These are phyloP conservation scores for Paraleonurus japonicus DNA, from an alignment of 257 asterid species.

Conservation along the genomic window DNA sequence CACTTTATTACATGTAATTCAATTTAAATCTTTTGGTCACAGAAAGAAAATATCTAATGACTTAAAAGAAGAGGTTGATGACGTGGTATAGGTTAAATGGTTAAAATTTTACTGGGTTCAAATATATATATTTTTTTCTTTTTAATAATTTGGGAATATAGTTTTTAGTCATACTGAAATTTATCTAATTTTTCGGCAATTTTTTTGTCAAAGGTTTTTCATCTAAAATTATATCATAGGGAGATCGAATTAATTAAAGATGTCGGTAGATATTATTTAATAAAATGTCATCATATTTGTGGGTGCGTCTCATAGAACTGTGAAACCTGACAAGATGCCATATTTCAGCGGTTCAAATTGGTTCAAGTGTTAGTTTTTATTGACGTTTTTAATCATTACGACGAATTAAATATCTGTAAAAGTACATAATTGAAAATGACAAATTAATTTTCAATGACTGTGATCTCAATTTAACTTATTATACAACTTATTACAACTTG, in stretches of 20 bases:
- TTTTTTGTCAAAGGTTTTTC: neutral
- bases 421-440: neutral
- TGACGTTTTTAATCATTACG: constrained; percentile 12
- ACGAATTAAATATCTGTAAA: neutral
- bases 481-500: neutral
- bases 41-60: too few relatives aligned
- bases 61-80: too few relatives aligned
- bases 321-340: constrained; percentile 11
- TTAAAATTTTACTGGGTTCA: too few relatives aligned
- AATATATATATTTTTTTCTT: too few relatives aligned
- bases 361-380: neutral
- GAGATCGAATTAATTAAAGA: too few relatives aligned
- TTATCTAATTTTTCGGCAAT: neutral
- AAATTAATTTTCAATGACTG: neutral
- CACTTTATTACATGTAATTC: neutral
- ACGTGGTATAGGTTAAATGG: too few relatives aligned
- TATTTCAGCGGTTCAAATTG: constrained; percentile 14
- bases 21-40: neutral
- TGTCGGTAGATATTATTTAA: neutral
- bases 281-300: neutral
- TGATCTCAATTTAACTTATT: neutral
- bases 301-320: neutral
- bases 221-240: too few relatives aligned
- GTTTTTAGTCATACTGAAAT: neutral
- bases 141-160: neutral